Percentiles rank a stretch among this genome's conserved stretches.
phyloP scores from a whole-genome alignment of 2,329 filamentous ascomycete genomes.

The Seiridium unicorne region DNA sequence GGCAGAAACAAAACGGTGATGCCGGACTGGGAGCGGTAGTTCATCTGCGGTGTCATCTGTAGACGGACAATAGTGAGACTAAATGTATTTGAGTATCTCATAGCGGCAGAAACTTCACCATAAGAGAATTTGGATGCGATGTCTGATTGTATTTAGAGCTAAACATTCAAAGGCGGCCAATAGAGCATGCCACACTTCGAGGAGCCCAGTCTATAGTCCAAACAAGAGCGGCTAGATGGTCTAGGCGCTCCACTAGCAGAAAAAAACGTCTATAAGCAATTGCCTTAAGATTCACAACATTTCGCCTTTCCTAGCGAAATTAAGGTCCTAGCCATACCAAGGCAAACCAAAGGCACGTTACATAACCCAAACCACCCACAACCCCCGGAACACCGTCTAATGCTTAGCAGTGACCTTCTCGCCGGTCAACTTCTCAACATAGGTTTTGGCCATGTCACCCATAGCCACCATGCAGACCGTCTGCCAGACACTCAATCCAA shows the following conservation, averaged over 20 bases:
- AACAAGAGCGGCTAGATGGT: not conserved
- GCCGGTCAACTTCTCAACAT: constrained; percentile 65
- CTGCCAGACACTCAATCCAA: constrained; percentile 97
- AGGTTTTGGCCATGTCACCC: constrained; percentile 83
- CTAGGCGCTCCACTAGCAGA: not conserved
- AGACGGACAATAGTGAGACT: too few relatives aligned
- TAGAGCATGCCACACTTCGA: too few relatives aligned
- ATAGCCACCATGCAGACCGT: constrained; percentile 99
- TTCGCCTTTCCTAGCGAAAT: not conserved
- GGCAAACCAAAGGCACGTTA: not conserved
- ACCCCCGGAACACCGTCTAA: constrained; percentile 43
- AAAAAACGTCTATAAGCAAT: constrained; percentile 1
- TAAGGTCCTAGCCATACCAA: not conserved
- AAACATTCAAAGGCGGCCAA: not conserved
- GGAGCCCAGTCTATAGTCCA: not conserved
- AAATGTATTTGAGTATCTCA: too few relatives aligned
- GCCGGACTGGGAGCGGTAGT: too few relatives aligned
- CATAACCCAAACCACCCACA: not conserved
- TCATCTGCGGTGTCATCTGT: too few relatives aligned
- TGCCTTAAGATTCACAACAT: not conserved
- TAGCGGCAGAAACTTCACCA: not conserved
- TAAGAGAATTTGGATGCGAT: not conserved
- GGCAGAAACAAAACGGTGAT: too few relatives aligned
- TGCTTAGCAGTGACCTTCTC: constrained; percentile 66
- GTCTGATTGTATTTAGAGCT: not conserved